Base-by-base conservation (phyloP, 306 rosid species). In the Geum urbanum region DNA sequence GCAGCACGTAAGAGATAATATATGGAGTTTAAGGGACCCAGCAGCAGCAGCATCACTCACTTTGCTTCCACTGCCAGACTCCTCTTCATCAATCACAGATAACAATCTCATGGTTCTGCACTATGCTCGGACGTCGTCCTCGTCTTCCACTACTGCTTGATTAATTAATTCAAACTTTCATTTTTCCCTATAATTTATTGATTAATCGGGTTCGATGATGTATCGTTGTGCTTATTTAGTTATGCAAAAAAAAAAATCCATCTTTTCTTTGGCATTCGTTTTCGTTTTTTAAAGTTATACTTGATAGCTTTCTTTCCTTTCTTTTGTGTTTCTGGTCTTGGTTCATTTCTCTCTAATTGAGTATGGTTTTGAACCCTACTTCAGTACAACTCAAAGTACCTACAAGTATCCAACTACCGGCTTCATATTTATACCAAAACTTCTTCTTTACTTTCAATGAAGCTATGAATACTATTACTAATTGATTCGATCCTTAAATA, bases 1-100 rank as follows among this genome's bases (percentile, higher is more conserved):
- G 91, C 88, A 89, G 82, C 91, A 94, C 72, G 94, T 94, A 70
- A 87, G 99, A 80, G 97, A 94, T 73, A 83, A 70, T 80, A 91
- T 94, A 48, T 94, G 99, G 99, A 86, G 75, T 72, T 80, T 66
- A 48, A 84, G 90, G 74, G 84, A 88, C 71, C n/a, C n/a, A n/a
- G 60, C 60, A 15, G 54, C 54, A 19, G 61, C 61, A 32, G 46
- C 63, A 58, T 80, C 66, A 50, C 80, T 60, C 71, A 66, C 78
- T 80, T 84, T 82, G 95, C 96, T 84, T 84, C 86, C 89, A 55
- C 96, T 84, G 83, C 86, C 89, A 51, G 90, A 94, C 71, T 83
- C 92, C 65, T 76, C 92, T 8, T 24, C 62, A 56, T 56, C 62
- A 66, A 76, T 96, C 48, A 77, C 96, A 58, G 51, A 80, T 10